Evolutionary conservation across 2,329 filamentous ascomycete species (phyloP).

Genomic region (Emergomyces africanus): DNA sequence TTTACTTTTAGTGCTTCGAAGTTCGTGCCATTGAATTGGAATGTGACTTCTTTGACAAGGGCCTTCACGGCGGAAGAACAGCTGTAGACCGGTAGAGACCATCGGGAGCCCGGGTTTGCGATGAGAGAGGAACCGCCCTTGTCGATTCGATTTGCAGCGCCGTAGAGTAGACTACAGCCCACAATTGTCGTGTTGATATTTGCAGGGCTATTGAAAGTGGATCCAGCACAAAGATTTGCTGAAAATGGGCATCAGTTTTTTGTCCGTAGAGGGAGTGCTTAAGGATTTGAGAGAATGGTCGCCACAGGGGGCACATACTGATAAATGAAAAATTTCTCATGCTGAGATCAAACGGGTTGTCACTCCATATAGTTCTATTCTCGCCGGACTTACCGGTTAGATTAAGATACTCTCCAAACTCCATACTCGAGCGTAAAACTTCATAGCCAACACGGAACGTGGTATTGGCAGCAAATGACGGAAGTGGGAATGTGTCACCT

Average conservation of each 20-base stretch:
- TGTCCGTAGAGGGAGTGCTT: background rate
- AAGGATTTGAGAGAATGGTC: background rate
- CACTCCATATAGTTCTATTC: background rate
- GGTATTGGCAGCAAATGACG: background rate
- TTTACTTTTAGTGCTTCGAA: constrained; percentile 23
- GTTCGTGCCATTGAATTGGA: constrained; percentile 30
- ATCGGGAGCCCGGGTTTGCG: constrained; percentile 29
- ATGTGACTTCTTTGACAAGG: constrained; percentile 33
- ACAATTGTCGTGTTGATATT: constrained; percentile 32
- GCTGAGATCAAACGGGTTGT: constrained; percentile 2
- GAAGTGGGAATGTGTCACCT: constrained; percentile 1
- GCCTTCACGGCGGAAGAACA: constrained; percentile 33
- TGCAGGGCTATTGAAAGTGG: constrained; percentile 17
- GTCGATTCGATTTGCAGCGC: constrained; percentile 26
- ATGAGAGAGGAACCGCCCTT: constrained; percentile 20
- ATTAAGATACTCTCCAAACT: constrained; percentile 6
- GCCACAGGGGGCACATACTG: background rate
- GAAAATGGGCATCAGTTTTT: background rate
- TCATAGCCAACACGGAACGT: constrained; percentile 4
- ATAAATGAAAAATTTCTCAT: constrained; percentile 2
- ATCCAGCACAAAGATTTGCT: constrained; percentile 12
- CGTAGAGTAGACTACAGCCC: constrained; percentile 30
- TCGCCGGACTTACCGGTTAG: background rate
- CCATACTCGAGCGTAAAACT: background rate
- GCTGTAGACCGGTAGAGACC: constrained; percentile 31